Evolutionary conservation across 2,329 filamentous ascomycete species (phyloP).

Genomic region (Colletotrichum zoysiae): DNA sequence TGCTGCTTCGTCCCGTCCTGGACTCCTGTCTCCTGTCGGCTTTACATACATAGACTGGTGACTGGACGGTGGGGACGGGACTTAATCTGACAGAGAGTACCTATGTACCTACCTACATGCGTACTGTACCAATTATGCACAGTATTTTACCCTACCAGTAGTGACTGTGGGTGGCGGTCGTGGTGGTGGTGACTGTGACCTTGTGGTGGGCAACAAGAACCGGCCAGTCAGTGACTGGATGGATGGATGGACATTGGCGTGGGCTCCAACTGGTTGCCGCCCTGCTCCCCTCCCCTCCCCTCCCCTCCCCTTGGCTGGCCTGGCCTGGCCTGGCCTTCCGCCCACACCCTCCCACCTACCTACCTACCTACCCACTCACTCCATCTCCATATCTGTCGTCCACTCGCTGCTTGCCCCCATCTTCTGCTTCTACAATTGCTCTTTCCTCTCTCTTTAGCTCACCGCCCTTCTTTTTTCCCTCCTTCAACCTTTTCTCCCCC

Average conservation of each 20-base stretch:
- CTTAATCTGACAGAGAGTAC: conserved; percentile 12
- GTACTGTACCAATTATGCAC: neutral
- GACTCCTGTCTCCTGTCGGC: conserved; percentile 37
- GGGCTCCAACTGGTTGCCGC: conserved; percentile 44
- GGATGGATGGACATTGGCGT: neutral
- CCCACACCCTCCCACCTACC: no score
- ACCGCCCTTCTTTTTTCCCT: conserved; percentile 50
- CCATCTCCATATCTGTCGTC: conserved; percentile 48
- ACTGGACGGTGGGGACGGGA: conserved; percentile 17
- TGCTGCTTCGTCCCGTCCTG: conserved; percentile 23
- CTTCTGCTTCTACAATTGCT: conserved; percentile 50
- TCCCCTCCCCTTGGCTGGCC: conserved; percentile 42
- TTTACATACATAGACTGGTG: conserved; percentile 34
- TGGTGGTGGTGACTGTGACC: conserved; percentile 1
- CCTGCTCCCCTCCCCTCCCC: conserved; percentile 48
- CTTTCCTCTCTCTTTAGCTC: conserved; percentile 48
- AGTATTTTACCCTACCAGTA: neutral
- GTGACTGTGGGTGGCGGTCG: neutral
- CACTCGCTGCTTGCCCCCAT: conserved; percentile 46
- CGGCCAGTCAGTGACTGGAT: neutral
- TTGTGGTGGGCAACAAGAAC: neutral
- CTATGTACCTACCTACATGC: no score
- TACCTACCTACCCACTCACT: conserved; percentile 10
- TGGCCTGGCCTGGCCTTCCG: neutral
- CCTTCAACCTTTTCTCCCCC: conserved; percentile 46